Base-by-base conservation (phyloP, 768 basidiomycete genomes). In the Agaricus sinodeliciosus region DNA sequence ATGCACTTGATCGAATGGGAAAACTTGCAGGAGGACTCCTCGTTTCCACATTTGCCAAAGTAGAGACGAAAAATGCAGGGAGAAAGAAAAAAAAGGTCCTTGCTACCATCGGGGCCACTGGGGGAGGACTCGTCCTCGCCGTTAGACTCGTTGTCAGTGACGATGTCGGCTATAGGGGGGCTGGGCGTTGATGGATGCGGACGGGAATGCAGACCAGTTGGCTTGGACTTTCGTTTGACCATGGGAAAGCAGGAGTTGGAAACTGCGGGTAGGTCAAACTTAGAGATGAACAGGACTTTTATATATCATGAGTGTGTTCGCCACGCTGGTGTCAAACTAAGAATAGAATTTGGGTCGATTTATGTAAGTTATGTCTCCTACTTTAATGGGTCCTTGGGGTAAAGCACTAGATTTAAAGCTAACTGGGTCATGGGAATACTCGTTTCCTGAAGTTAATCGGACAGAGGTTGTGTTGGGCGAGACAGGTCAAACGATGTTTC, bases 11-110 rank as follows among this genome's bases (percentile, higher is more conserved):
- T 25, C 9, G 52, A 54, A 12, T 54, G 52, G 13, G 52, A 54
- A 37, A 54, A 54, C 18, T 27, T 22, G 46, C 52, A 54, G 19
- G 27, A 12, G 12, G 22, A 22, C 22, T 54, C 45, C n/a, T 27
- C 27, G 27, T 54, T 47, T 28, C 36, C 43, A 37, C 52, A 54
- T 31, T 13, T 36, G 18, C 9, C 45, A 48, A 54, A 54, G 52
- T 54, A 54, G 40, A 54, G 8, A 16, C 26, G 37, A 15, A 54
- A 54, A 28, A 54, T 54, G 27, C 52, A 54, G 15, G 45, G 52
- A 25, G 45, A 47, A 13, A 27, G 40, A 16, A 34, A 31, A 2
- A 19, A 22, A 2, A 19, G 19, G 18, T 3, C 40, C n/a, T 34
- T 48, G 52, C 22, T 36, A 18, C 28, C 25, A n/a, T 19, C 31